Base-by-base conservation (phyloP, 2,329 filamentous ascomycete genomes). In the Alternaria rosae region DNA sequence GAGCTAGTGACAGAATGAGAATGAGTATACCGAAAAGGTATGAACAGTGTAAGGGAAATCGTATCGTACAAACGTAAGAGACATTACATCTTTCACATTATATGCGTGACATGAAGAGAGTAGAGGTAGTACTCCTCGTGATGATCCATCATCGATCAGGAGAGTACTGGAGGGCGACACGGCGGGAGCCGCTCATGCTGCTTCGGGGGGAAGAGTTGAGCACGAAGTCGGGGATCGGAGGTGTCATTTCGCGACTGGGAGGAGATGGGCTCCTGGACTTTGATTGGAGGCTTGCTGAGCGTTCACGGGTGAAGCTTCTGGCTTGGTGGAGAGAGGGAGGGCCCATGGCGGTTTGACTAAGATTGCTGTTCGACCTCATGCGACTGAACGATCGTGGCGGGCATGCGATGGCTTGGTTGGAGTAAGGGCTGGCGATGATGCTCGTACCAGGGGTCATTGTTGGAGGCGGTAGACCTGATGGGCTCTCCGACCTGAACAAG, bases 401-500 rank as follows among this genome's bases (percentile, higher is more conserved):
- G 28, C 73, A 78, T 11, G 77, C 67, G 44, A 93, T 86, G 17
- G 90, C 80, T 67, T 89, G 86, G 5, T 88, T 91, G 4, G 88
- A 89, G 42, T 89, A 85, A 0, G 91, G 91, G 3, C 91, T 89
- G 0, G 91, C 91, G 11, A 88, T 82, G 51, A 94, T 89, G 15
- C 89, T 84, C 0, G 91, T 94, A 0, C 90, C 89, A 0, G 90
- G 88, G 0, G 89, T 91, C 2, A 72, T 71, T 6, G 87, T 79
- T 0, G 91, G 87, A 1, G 90, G 88, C 8, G 90, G 90, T 15
- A 61, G 32, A 11, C 59, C 59, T 1, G 83, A 85, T 0, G 89
- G 89, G 42, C 88, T 91, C 73, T 92, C 90, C 6, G 89, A 89
- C 61, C 91, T 85, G 81, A 94, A 93, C 4, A 94, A 84, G 9